Evolutionary conservation across 1,284 basidiomycete genomes (phyloP), one percentile per base, ranked within the genome.

Genomic region (Anthracocystis panici-leucophaei): DNA sequence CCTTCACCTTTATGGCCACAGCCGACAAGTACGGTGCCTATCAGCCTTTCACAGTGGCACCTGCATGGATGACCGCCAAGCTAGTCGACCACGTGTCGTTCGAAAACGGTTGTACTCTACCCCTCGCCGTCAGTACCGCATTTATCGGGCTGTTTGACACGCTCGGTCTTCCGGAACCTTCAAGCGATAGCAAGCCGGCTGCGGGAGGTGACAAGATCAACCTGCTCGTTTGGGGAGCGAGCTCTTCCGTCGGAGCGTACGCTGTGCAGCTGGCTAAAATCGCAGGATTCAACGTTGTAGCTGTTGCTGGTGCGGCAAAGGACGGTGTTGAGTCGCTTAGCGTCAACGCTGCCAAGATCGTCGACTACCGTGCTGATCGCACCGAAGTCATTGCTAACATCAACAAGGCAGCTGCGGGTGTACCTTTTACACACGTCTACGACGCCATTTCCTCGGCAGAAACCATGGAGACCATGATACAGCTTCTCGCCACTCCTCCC

Each of bases 71-170:
- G 1, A 67, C 72, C 67, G 78, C 65, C 69, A 68, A 54, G 59
- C 78, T 59, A 0, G 73, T 64, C 18, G 59, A 65, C 20, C 65
- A 66, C 3, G 76, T 79, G 16, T 61, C 80, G 8, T 82, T 86
- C 57, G 86, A 86, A 42, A 79, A 85, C 10, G 86, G 84, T 0
- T 74, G 82, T 3, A 85, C 85, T 0, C 53, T 86, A 0, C 85
- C 86, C 4, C 78, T 86, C 10, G 82, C 84, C 5, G 76, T 82
- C 53, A 78, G 81, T 65, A 86, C 86, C 6, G 86, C 85, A n/a
- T 82, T 78, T 20, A 80, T 85, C 40, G 86, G 83, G 4, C 73
- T 85, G 25, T 84, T 80, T 65, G 69, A 70, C 40, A 72, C 69
- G 44, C 73, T 86, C 8, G 59, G 65, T 1, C 45, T 85, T 0